Base-by-base conservation (phyloP, 495 filamentous ascomycete genomes). In the Saxophila tyrrhenica region DNA sequence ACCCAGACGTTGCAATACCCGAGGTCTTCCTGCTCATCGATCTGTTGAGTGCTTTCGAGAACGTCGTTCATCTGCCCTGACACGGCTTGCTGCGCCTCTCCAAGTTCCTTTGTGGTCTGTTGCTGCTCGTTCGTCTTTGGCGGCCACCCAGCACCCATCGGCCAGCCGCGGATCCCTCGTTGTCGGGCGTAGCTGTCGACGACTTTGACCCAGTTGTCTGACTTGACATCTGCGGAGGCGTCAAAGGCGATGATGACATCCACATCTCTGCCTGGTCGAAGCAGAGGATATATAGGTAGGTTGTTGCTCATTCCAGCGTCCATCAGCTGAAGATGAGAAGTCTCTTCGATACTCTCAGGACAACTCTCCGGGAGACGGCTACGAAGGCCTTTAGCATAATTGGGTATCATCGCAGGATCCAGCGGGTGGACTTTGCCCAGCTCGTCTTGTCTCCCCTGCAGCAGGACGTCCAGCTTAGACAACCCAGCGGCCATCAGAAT, bases 301-400 rank as follows among this genome's bases (percentile, higher is more conserved):
- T 98, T 98, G 65, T 97, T 97, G 49, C 84, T 89, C 90, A 98
- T 98, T 13, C 92, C 92, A 5, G 92, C 88, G 70, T 98, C 92
- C 64, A 95, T 95, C 3, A 96, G 78, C 59, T 92, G 83, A 22
- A 97, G 73, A 59, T 87, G 81, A 32, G 81, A 71, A 19, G 72
- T 75, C 46, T 78, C 72, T 62, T 84, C 81, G 39, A 94, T 80
- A 23, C 78, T 86, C 45, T 83, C 77, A 0, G 92, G 89, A 44
- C 81, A 83, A 1, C 82, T 86, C 0, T 75, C 64, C 0, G 89
- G 86, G 29, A 98, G 73, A 53, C 76, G 74, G 50, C 77, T 78
- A 58, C 84, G 77, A 79, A 98, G 84, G 5, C 86, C 87, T 54
- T 85, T 77, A 2, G 80, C 81, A 62, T 82, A 95, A 64, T 97